Base-by-base conservation (phyloP, 805 yeast genomes). In the Pichia paraexigua region DNA sequence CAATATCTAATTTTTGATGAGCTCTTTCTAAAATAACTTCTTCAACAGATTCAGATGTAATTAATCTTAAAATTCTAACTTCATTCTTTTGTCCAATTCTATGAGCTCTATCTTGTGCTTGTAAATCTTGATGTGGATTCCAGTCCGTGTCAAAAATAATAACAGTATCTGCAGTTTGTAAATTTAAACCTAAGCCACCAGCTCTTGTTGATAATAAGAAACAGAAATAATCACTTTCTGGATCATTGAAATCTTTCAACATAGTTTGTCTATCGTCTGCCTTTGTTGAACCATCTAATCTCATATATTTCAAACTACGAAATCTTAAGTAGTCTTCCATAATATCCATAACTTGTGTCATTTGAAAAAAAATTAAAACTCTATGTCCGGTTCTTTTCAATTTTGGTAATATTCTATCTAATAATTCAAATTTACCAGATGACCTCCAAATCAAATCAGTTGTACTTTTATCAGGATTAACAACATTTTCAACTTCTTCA, bases 41-140 rank as follows among this genome's bases (percentile, higher is more conserved):
- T 69, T 87, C 95, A 35, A 87, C 89, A 2, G 95, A 84, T 62
- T 86, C 92, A 49, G 83, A 80, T 2, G 92, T 84, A 56, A 87
- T 86, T 64, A 87, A 76, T 69, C 95, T 76, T 64, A 86, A 74
- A 60, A 87, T 87, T 65, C 92, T 74, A 51, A 87, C 95, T 65
- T 87, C 95, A 65, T 87, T 87, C 74, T 86, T 87, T 63, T 87
- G 95, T 43, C 95, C 95, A 66, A 87, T 87, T 75, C 95, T 79
- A 67, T 87, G 95, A 1, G 95, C 95, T 73, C 95, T 77, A 68
- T 87, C 95, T 68, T 87, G 95, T 1, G 94, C 95, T 66, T 87
- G 95, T 63, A 87, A 78, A 80, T 87, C 95, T 68, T 87, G 95
- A 70, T 87, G 95, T 10, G 95, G 95, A 63, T 87, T 87, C 95